Percentiles rank a stretch among this genome's conserved stretches.
Evolutionary conservation across 768 basidiomycete species (phyloP).

Genomic region (Cyclocybe cylindracea): DNA sequence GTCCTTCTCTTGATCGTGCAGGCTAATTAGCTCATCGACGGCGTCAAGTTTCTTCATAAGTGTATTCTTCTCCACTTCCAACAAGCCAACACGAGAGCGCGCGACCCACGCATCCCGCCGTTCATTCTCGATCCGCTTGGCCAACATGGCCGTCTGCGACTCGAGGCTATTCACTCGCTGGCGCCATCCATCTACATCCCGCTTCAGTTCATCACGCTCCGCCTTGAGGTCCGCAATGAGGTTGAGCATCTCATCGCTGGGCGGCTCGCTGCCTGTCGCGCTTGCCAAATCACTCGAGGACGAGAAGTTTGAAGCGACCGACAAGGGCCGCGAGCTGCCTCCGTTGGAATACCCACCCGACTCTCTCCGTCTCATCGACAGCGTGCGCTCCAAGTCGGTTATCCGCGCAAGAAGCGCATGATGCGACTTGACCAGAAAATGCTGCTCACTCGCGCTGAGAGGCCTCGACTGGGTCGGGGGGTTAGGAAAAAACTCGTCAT

Average conservation of each 20-base stretch:
- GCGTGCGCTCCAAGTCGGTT: conserved; percentile 74
- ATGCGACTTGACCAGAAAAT: conserved; percentile 86
- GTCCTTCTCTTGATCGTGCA: conserved; percentile 28
- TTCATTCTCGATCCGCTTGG: conserved; percentile 74
- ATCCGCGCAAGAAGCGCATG: conserved; percentile 81
- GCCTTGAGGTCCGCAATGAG: conserved; percentile 78
- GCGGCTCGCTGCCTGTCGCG: conserved; percentile 31
- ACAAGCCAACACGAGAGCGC: conserved; percentile 64
- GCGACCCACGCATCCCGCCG: conserved; percentile 83
- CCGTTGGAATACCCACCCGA: conserved; percentile 31
- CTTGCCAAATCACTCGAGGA: conserved; percentile 33
- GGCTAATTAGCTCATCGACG: conserved; percentile 30
- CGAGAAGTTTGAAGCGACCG: conserved; percentile 45
- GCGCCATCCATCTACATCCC: conserved; percentile 89
- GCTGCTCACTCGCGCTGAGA: conserved; percentile 73
- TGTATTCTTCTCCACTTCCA: conserved; percentile 68
- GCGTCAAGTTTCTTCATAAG: conserved; percentile 50
- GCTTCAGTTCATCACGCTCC: conserved; percentile 86
- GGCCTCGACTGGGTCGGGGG: conserved; percentile 44
- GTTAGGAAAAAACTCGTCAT: conserved; percentile 46
- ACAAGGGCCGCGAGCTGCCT: conserved; percentile 50
- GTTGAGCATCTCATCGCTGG: conserved; percentile 77
- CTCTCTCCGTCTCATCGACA: conserved; percentile 45
- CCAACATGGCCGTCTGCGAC: conserved; percentile 63
- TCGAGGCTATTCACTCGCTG: conserved; percentile 76